Evolutionary conservation across 2,329 filamentous ascomycete genomes (phyloP).

Genomic region (Torrubiellomyces zombiae): DNA sequence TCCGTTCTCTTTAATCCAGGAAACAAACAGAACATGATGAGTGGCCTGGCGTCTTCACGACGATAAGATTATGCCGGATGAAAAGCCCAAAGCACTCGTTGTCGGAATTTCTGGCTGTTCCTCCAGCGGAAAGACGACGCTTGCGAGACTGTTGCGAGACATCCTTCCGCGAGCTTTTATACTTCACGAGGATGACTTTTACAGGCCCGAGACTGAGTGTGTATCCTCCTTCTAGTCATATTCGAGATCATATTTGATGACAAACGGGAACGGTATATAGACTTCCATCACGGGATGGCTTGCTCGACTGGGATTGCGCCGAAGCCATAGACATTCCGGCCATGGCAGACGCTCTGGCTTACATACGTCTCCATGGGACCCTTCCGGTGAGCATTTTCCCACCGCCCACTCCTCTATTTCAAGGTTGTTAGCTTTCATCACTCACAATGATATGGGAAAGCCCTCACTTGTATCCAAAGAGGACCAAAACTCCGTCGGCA

Average conservation of each 20-base stretch:
- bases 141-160: slow-evolving; percentile 68
- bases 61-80: too few relatives aligned
- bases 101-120: slow-evolving; percentile 80
- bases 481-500: slow-evolving; percentile 44
- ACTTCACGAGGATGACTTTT: slow-evolving; percentile 94
- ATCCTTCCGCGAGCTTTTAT: slow-evolving; percentile 68
- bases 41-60: too few relatives aligned
- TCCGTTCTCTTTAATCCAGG: too few relatives aligned
- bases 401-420: too few relatives aligned
- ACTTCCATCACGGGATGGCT: slow-evolving; percentile 36
- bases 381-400: slow-evolving; percentile 36
- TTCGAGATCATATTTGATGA: too few relatives aligned
- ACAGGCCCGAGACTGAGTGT: slow-evolving; percentile 59
- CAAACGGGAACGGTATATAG: slow-evolving; percentile 22
- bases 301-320: slow-evolving; percentile 86
- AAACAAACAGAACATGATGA: too few relatives aligned
- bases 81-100: slow-evolving; percentile 35
- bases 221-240: slow-evolving; percentile 10
- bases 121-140: slow-evolving; percentile 86
- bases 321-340: slow-evolving; percentile 57
- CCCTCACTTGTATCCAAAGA: slow-evolving; percentile 24
- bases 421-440: too few relatives aligned
- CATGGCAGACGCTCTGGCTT: slow-evolving; percentile 48
- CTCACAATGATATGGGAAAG: too few relatives aligned
- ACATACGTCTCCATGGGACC: slow-evolving; percentile 53